Percentiles rank a stretch among this genome's conserved stretches.
These are phyloP conservation scores for Lentinula sp. DNA, from an alignment of 768 basidiomycete genomes.

Conservation along the genomic window DNA sequence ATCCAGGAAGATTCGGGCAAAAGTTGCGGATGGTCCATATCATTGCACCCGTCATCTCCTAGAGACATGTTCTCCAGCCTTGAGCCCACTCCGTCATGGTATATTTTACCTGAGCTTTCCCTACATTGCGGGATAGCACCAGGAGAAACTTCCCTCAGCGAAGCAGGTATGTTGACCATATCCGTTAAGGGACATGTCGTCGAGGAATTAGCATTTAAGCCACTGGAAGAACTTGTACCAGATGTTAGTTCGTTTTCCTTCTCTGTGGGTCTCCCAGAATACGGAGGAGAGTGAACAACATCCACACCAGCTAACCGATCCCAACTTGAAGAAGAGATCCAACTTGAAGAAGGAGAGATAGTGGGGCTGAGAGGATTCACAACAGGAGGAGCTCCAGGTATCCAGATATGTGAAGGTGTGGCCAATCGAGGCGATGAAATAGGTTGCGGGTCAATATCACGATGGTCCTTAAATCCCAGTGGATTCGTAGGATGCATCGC, in stretches of 20 bases:
- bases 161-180: not conserved
- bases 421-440: slow-evolving; percentile 28
- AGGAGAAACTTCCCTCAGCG: not conserved
- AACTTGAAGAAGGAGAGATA: slow-evolving; percentile 9
- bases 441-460: slow-evolving; percentile 11
- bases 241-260: not conserved
- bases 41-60: slow-evolving; percentile 6
- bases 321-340: no score
- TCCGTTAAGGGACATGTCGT: slow-evolving; percentile 23
- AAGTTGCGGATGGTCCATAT: slow-evolving; percentile 31
- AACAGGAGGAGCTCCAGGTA: slow-evolving; percentile 54
- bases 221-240: not conserved
- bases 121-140: not conserved
- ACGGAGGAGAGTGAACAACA: slow-evolving; percentile 7
- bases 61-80: not conserved
- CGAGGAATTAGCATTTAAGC: not conserved
- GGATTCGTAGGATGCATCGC: not conserved
- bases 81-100: not conserved
- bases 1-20: slow-evolving; percentile 72
- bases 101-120: not conserved
- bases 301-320: not conserved
- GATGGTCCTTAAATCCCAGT: not conserved
- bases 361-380: slow-evolving; percentile 22
- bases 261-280: slow-evolving; percentile 4
- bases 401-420: slow-evolving; percentile 48